Evolutionary conservation across 257 asterid species (phyloP), one percentile per base, ranked within the genome.

Genomic region (Penstemon barbatus): DNA sequence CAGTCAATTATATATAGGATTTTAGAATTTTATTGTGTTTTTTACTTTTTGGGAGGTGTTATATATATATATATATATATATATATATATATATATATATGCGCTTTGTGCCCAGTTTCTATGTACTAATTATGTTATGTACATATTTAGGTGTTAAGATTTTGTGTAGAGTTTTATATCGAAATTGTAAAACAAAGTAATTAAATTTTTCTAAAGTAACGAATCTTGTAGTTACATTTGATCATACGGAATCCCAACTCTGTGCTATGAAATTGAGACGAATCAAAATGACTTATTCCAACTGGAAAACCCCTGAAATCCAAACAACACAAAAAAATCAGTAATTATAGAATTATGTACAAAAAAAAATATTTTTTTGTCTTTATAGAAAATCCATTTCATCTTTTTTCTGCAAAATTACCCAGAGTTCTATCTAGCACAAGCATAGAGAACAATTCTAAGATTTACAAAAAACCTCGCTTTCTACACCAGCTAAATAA

Each of bases 351-450:
- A 61, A 13, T 39, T 51, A 43, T 39, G n/a, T 10, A 61, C 33
- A 25, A 25, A 25, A 74, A 50, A 9, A 66, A 41, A 38, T 13
- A 50, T 38, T 15, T 57, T 25, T 48, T 33, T n/a, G 48, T 75
- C 38, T 50, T 71, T 42, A 40, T 59, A 25, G 58, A 71, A 74
- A 64, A 18, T 25, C 43, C 10, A 8, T 57, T 57, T 25, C 33
- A 25, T n/a, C 1, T 25, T 25, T 1, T 25, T 25, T 25, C 33
- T 25, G 33, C 33, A 45, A 37, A 45, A 83, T 81, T 89, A 92
- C 98, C 98, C 97, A 79, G 89, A 92, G 75, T 92, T 92, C 98
- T 97, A 92, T 78, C 89, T 97, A 70, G 96, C 98, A 81, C 98
- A 92, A 75, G 93, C 98, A 86, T 92, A 92, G 41, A 97, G 98